Conservation (phyloP, 2,329 filamentous ascomycete species). For the Colletotrichum plurivorum region DNA sequence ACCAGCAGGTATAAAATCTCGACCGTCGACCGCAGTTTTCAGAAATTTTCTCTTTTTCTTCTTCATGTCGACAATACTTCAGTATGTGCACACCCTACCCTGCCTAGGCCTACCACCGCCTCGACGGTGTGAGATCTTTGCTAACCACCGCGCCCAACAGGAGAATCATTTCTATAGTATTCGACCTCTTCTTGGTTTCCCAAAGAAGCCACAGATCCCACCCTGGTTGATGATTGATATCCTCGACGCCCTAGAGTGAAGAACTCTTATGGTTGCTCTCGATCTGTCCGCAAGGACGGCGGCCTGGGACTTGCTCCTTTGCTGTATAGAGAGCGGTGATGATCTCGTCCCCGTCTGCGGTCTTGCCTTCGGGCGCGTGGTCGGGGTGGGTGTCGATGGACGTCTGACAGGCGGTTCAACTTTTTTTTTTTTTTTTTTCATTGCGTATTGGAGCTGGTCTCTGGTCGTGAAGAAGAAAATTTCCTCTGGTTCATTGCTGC, state of each 20-base stretch:
- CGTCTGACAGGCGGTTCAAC: conserved; percentile 86
- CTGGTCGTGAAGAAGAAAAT: conserved; percentile 66
- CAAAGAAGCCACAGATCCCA: conserved; percentile 94
- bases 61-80: conserved; percentile 75
- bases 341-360: conserved; percentile 86
- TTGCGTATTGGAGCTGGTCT: conserved; percentile 63
- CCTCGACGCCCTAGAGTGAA: conserved; percentile 94
- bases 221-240: conserved; percentile 95
- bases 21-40: conserved; percentile 48
- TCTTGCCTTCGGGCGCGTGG: conserved; percentile 83
- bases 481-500: neutral
- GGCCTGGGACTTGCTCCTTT: conserved; percentile 48
- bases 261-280: conserved; percentile 69
- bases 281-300: conserved; percentile 74
- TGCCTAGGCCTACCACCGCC: neutral
- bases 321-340: conserved; percentile 92
- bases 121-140: conserved; percentile 40
- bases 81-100: conserved; percentile 59
- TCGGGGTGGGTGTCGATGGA: conserved; percentile 87
- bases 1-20: conserved; percentile 57
- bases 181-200: conserved; percentile 93
- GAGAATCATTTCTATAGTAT: conserved; percentile 99
- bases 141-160: conserved; percentile 48
- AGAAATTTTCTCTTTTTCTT: conserved; percentile 59
- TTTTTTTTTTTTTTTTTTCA: conserved; percentile 65